Evolutionary conservation across 306 rosid genomes (phyloP), one percentile per base, ranked within the genome.

Genomic region (Erythrophleum fordii): DNA sequence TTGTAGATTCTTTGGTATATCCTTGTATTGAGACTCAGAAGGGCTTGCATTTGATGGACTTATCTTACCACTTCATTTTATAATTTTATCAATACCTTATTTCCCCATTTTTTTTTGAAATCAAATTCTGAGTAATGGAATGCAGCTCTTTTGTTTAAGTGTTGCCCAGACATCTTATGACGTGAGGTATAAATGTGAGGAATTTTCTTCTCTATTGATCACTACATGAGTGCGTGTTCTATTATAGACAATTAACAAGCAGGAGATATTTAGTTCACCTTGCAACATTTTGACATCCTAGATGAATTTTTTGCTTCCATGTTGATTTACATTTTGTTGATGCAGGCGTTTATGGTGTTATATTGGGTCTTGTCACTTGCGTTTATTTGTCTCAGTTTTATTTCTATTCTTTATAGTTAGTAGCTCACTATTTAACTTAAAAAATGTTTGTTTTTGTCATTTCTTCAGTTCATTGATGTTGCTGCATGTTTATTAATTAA

Each of bases 301-400:
- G 37, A 26, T 25, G 69, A 61, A 29, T 44, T 70, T n/a, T 82
- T 62, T 70, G 34, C 74, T 61, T 82, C 69, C 74, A 76, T 60
- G 82, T 82, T 82, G 31, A 28, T 22, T 77, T 56, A 58, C 22
- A 26, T 31, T 56, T 29, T 76, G 46, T 45, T 75, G 64, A 69
- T 58, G 37, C 28, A 29, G 45, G 16, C 29, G 39, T 53, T 66
- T 48, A 2, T 55, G 23, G 51, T 42, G 17, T 3, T 28, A 74
- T 66, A 66, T 66, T 16, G 6, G 39, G 17, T 67, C 72, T 31
- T 75, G 56, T 51, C 8, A 51, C 22, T 51, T 51, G 59, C 52
- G n/a, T 75, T 31, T 42, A 29, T 69, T 81, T 55, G 20, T 67
- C 34, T 41, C 39, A 20, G 68, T 34, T 16, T 26, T 51, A 64